Evolutionary conservation across 1,284 basidiomycete genomes (phyloP).

Genomic region (Cutaneotrichosporon dermatis): DNA sequence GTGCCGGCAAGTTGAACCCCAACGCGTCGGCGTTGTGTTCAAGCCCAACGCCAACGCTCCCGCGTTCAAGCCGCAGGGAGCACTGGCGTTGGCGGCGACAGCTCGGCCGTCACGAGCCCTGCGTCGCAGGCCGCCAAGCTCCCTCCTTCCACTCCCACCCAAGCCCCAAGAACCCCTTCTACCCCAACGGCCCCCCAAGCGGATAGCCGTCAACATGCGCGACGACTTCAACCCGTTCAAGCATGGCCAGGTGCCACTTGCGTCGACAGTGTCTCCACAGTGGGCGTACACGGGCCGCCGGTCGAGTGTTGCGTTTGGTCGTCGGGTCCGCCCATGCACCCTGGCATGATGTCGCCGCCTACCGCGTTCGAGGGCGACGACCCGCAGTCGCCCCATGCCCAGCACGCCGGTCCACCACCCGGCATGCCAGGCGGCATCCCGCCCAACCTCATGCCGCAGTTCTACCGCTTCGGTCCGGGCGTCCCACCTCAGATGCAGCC

Average conservation of each 20-base stretch:
- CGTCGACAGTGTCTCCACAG: conserved; percentile 63
- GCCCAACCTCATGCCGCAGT: conserved; percentile 28
- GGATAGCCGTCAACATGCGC: conserved; percentile 76
- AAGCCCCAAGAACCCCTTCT: conserved; percentile 67
- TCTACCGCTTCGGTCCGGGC: conserved; percentile 36
- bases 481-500: conserved; percentile 28
- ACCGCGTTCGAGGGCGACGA: conserved; percentile 11
- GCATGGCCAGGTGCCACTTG: conserved; percentile 60
- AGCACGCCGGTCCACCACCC: conserved; percentile 21
- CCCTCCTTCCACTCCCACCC: conserved; percentile 46
- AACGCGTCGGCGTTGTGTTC: conserved; percentile 65
- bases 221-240: conserved; percentile 92
- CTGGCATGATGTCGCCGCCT: conserved; percentile 10
- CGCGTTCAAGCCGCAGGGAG: conserved; percentile 44
- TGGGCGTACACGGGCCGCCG: conserved; percentile 90
- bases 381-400: conserved; percentile 17
- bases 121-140: conserved; percentile 2
- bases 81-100: neutral
- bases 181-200: conserved; percentile 67
- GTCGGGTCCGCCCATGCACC: conserved; percentile 39
- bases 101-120: conserved; percentile 6
- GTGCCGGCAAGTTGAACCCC: conserved; percentile 61
- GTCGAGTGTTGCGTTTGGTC: conserved; percentile 58
- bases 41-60: conserved; percentile 56
- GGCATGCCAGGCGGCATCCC: conserved; percentile 28